These are phyloP conservation scores for Ulota crispa DNA, from an alignment of 225 moss, liverwort and hornwort genomes.

Conservation along the genomic window DNA sequence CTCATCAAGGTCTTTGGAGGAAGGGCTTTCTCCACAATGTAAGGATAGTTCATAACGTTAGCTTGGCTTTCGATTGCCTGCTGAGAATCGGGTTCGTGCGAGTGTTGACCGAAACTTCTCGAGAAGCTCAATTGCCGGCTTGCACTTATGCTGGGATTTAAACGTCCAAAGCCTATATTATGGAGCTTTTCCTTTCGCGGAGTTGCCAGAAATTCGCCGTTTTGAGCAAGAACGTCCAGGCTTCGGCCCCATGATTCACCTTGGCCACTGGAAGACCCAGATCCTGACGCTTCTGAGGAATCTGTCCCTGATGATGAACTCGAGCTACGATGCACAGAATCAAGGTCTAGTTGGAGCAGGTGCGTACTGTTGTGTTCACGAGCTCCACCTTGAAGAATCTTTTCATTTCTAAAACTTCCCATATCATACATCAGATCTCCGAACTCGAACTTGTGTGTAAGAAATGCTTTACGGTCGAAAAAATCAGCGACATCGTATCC, in stretches of 20 bases:
- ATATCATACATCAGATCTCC: constrained; percentile 66
- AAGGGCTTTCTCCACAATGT: constrained; percentile 65
- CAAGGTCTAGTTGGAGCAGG: constrained; percentile 37
- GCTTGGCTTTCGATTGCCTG: constrained; percentile 43
- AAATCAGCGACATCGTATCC: constrained; percentile 89
- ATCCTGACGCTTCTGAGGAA: constrained; percentile 56
- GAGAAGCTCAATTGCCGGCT: constrained; percentile 44
- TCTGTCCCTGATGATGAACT: constrained; percentile 49
- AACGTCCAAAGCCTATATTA: constrained; percentile 44
- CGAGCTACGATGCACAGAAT: constrained; percentile 42
- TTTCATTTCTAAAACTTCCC: constrained; percentile 44
- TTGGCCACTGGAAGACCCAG: constrained; percentile 42
- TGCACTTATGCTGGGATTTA: constrained; percentile 35
- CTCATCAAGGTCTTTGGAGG: constrained; percentile 54
- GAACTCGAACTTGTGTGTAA: constrained; percentile 68
- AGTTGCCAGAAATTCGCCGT: constrained; percentile 48
- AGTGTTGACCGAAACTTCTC: constrained; percentile 39
- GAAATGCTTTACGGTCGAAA: constrained; percentile 74
- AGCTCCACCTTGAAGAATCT: constrained; percentile 44
- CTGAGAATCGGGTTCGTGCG: constrained; percentile 35
- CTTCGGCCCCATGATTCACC: constrained; percentile 88
- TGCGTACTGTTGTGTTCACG: constrained; percentile 44
- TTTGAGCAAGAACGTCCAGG: constrained; percentile 74
- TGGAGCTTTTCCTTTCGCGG: constrained; percentile 33
- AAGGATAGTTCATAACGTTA: constrained; percentile 50